A percentile compares a stretch with the other conserved stretches of the same genome.
These are phyloP conservation scores for Fusarium sp. DNA, from an alignment of 2,329 filamentous ascomycete genomes.

Conservation along the genomic window DNA sequence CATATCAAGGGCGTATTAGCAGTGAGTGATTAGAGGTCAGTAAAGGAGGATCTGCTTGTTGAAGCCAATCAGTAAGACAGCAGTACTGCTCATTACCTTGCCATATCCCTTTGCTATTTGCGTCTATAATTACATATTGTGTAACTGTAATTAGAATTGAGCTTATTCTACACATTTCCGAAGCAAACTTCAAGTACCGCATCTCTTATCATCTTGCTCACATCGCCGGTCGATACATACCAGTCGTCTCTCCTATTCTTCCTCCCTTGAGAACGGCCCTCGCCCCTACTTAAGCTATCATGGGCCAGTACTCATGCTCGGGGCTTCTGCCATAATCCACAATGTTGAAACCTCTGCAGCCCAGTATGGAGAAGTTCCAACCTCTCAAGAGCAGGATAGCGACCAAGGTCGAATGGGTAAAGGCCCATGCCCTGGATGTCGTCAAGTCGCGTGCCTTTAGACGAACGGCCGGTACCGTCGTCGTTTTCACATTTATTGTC, in stretches of 20 bases:
- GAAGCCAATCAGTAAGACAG: slow-evolving; percentile 10
- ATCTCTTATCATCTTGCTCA: not conserved
- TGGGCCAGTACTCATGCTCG: not conserved
- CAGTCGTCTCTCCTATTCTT: slow-evolving; percentile 18
- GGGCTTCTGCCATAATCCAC: slow-evolving; percentile 9
- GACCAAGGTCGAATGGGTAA: slow-evolving; percentile 16
- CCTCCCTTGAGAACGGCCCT: slow-evolving; percentile 13
- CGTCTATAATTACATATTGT: not conserved
- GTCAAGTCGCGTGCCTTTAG: slow-evolving; percentile 36
- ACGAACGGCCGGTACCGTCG: slow-evolving; percentile 15
- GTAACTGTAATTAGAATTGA: not conserved
- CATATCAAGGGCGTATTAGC: not conserved
- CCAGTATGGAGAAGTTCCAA: slow-evolving; percentile 20
- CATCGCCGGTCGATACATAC: slow-evolving; percentile 4
- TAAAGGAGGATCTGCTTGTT: slow-evolving; percentile 12
- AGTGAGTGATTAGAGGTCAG: not conserved
- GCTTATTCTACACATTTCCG: not conserved
- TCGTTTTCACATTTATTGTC: slow-evolving; percentile 19
- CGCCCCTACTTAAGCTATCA: slow-evolving; percentile 16
- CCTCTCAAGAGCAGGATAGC: slow-evolving; percentile 17
- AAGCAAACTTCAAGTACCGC: slow-evolving; percentile 8
- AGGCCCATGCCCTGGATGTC: slow-evolving; percentile 11
- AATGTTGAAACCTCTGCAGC: slow-evolving; percentile 27
- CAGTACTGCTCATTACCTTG: not conserved
- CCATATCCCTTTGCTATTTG: no score